Evolutionary conservation across 148 eudicot genomes (phyloP), one percentile per base, ranked within the genome.

Genomic region (Euryodendron excelsum): DNA sequence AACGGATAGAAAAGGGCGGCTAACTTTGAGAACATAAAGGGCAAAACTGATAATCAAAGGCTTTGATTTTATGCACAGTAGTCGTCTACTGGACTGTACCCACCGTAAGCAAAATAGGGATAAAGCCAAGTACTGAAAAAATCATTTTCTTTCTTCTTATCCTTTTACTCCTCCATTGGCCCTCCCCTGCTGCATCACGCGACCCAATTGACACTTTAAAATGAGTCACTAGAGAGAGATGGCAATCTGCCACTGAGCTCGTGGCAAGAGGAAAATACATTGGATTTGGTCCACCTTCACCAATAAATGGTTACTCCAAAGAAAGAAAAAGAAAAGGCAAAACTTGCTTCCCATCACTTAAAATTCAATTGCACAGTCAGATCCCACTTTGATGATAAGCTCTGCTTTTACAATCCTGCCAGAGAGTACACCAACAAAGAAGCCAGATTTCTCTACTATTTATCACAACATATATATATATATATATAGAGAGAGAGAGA

Each of bases 381-480:
- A 85, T 67, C 71, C 82, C 90, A 87, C 86, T 85, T 82, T 60
- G 67, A 34, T 69, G 62, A 66, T 33, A 61, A 76, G 56, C 67
- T 61, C 39, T 64, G 45, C 78, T 71, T 80, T 70, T 70, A 27
- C 55, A 17, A 74, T 28, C 71, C n/a, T n/a, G n/a, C n/a, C n/a
- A 69, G 18, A 73, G 31, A 47, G 33, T 41, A 64, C 44, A 61
- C 23, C 52, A 71, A 66, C 72, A 79, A 62, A 71, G 13, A 31
- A 25, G 47, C n/a, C 39, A 31, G 45, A 27, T 27, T 39, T n/a
- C n/a, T n/a, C n/a, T n/a, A 28, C 56, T 59, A 27, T 23, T 69
- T 69, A 69, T 69, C 23, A 41, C 52, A n/a, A n/a, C n/a, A n/a
- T n/a, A n/a, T n/a, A n/a, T n/a, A n/a, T n/a, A n/a, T n/a, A n/a